Evolutionary conservation across 805 yeast species (phyloP), one percentile per base, ranked within the genome.

Genomic region (Torulaspora quercuum): DNA sequence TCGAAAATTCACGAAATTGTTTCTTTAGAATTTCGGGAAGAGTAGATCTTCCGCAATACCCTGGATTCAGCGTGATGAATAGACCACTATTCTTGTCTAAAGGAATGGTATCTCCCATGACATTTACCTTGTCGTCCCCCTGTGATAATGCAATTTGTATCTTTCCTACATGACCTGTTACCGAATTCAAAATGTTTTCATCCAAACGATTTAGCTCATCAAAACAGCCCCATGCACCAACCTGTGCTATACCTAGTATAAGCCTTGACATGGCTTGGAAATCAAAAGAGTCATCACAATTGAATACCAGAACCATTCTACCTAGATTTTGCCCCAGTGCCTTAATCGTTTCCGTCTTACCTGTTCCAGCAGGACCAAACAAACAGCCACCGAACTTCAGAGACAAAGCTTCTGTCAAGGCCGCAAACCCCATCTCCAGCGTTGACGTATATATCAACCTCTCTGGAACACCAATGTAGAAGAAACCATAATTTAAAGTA

Each of bases 361-460:
- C 97, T 0, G 97, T 90, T 26, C 97, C 97, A 2, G 97, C 96
- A 1, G 97, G 97, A 0, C 97, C 97, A 59, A 82, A 78, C 1
- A 95, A 82, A 1, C 95, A 82, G 0, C 95, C 95, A n/a, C 97
- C 97, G 6, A 78, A 65, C 22, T 72, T 73, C 48, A 80, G 86
- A 21, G 75, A 72, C 11, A 88, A 56, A 0, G 97, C 89, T 42
- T 80, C 82, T 0, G 83, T 68, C 78, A 89, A 75, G 0, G 88
- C 65, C 6, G 80, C 55, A 53, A 73, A 86, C 39, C 86, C 75
- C 5, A 70, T 65, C 31, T 76, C 75, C 6, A 84, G 69, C 12
- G 86, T 65, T 1, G 90, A 86, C 0, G 97, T 90, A 37, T 75
- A 72, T 0, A 90, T 94, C 14, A 89, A 64, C 37, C 79, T 72